Percentiles rank a stretch among this genome's conserved stretches.
phyloP scores from a whole-genome alignment of 768 basidiomycete genomes.

The Trametes meyenii region DNA sequence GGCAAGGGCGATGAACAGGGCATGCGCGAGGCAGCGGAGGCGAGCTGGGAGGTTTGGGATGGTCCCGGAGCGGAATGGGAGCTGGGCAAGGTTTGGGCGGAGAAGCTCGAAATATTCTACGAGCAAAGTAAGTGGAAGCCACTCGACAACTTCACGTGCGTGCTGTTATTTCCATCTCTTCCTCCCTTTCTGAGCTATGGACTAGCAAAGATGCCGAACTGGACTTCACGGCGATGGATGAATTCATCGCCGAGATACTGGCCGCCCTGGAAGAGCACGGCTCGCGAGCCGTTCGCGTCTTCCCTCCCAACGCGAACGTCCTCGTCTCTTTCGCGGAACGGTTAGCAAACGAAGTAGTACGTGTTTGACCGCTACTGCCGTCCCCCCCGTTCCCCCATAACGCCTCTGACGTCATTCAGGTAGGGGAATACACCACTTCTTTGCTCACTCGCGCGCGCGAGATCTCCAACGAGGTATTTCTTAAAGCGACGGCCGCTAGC shows the following conservation, averaged over 20 bases:
- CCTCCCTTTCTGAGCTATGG: not conserved
- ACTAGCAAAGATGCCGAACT: constrained; percentile 55
- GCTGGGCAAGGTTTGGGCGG: constrained; percentile 93
- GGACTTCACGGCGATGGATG: constrained; percentile 93
- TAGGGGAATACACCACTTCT: constrained; percentile 84
- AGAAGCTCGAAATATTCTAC: constrained; percentile 94
- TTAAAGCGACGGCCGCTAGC: constrained; percentile 86
- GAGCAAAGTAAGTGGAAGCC: constrained; percentile 80
- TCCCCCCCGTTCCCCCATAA: not conserved
- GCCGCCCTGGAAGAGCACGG: constrained; percentile 73
- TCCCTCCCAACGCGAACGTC: constrained; percentile 79
- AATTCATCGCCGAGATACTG: constrained; percentile 76
- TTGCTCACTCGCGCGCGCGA: constrained; percentile 79
- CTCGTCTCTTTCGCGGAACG: constrained; percentile 83
- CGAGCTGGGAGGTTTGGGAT: constrained; percentile 85
- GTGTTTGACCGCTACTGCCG: constrained; percentile 27
- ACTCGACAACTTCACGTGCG: constrained; percentile 79
- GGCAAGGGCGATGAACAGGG: constrained; percentile 65
- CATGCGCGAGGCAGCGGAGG: constrained; percentile 82
- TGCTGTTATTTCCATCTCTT: not conserved
- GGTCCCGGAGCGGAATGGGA: constrained; percentile 70
- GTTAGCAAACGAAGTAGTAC: constrained; percentile 80
- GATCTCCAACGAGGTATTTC: constrained; percentile 68
- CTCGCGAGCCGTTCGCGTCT: constrained; percentile 78
- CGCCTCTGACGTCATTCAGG: constrained; percentile 42